These are phyloP conservation scores for Scalesia atractyloides DNA, from an alignment of 129 eudicot genomes.

Conservation along the genomic window DNA sequence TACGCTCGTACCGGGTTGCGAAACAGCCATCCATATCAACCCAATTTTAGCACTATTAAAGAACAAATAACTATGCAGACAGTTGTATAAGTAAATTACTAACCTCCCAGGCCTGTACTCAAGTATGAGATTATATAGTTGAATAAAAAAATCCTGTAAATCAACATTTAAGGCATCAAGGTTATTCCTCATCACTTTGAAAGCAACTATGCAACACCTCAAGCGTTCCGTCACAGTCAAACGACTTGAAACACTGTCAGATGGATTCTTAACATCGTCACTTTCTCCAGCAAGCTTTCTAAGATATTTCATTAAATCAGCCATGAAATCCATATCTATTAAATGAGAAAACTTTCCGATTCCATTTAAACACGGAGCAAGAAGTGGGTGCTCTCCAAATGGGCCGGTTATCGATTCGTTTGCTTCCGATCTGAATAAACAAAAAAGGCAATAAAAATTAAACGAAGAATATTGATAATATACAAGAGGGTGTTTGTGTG, in stretches of 20 bases:
- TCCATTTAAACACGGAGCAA: conserved; percentile 81
- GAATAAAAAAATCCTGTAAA: conserved; percentile 77
- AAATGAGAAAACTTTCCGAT: conserved; percentile 86
- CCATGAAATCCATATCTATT: conserved; percentile 87
- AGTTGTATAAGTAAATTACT: conserved; percentile 4
- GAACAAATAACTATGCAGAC: not conserved
- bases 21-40: too few relatives aligned
- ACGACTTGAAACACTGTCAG: conserved; percentile 33
- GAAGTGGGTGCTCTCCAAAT: conserved; percentile 71
- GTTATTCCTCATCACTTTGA: conserved; percentile 86
- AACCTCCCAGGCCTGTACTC: conserved; percentile 93
- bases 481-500: not conserved
- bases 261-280: conserved; percentile 30
- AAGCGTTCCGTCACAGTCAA: conserved; percentile 87
- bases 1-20: too few relatives aligned
- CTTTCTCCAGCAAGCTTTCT: conserved; percentile 78
- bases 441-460: not conserved
- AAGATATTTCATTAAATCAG: conserved; percentile 78
- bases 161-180: conserved; percentile 92
- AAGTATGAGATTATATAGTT: conserved; percentile 74
- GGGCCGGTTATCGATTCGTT: conserved; percentile 28
- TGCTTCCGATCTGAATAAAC: conserved; percentile 45
- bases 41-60: not conserved
- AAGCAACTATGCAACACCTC: conserved; percentile 92
- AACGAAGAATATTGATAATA: not conserved